Conservation (phyloP, 352 stramenopile genomes). For the Peronospora farinosa region DNA sequence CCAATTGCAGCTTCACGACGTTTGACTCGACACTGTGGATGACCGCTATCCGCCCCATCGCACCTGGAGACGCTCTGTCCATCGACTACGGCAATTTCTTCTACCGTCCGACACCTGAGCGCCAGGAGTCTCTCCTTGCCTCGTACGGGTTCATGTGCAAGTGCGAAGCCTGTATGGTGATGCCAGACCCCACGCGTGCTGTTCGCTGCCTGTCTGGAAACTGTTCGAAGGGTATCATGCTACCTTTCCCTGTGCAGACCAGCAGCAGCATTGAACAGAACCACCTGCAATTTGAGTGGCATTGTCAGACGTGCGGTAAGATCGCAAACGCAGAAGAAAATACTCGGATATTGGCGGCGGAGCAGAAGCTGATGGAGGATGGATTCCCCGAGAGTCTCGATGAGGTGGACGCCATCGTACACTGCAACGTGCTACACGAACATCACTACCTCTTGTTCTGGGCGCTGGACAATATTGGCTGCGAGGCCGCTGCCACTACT, state of each 20-base stretch:
- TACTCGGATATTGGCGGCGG: slow-evolving; percentile 33
- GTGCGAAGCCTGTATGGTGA: slow-evolving; percentile 47
- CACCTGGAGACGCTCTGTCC: slow-evolving; percentile 51
- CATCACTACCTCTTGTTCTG: slow-evolving; percentile 76
- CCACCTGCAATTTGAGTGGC: slow-evolving; percentile 49
- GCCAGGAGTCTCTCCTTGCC: slow-evolving; percentile 46
- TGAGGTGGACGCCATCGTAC: slow-evolving; percentile 46
- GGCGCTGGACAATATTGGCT: slow-evolving; percentile 64
- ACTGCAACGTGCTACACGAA: slow-evolving; percentile 44
- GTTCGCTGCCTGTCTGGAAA: no score
- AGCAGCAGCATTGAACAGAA: slow-evolving; percentile 23
- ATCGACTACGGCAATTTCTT: slow-evolving; percentile 82
- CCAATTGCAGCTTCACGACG: slow-evolving; percentile 75
- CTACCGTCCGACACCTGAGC: slow-evolving; percentile 58
- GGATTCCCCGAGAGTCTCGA: slow-evolving; percentile 58
- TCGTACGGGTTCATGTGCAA: slow-evolving; percentile 63
- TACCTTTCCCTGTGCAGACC: slow-evolving; percentile 32
- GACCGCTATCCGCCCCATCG: slow-evolving; percentile 64
- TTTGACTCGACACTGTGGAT: slow-evolving; percentile 67
- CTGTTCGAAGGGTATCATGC: slow-evolving; percentile 39
- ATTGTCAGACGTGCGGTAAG: slow-evolving; percentile 43
- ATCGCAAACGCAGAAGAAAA: slow-evolving; percentile 29
- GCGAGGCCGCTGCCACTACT: slow-evolving; percentile 38
- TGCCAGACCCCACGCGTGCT: slow-evolving; percentile 46
- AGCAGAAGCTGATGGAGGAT: slow-evolving; percentile 51